These are phyloP conservation scores for Lecanicillium sp. DNA, from an alignment of 2,329 filamentous ascomycete genomes.

Conservation along the genomic window DNA sequence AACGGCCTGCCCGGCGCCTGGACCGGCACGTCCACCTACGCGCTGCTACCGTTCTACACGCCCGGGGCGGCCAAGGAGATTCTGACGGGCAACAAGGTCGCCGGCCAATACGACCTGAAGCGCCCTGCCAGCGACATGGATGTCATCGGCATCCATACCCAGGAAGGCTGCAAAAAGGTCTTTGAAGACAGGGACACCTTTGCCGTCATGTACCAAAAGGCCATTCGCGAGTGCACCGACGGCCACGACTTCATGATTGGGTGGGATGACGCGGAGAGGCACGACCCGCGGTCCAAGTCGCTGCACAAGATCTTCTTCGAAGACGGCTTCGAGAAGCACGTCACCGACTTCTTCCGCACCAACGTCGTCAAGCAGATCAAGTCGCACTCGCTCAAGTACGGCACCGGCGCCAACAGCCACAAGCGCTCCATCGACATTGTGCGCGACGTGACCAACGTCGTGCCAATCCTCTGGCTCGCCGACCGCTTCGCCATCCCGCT, in stretches of 20 bases:
- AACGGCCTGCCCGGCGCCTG: slow-evolving; percentile 7
- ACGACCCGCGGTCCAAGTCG: too few species aligned
- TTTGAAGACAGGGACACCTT: not conserved
- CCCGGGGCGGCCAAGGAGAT: not conserved
- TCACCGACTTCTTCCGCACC: too few species aligned
- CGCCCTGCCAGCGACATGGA: not conserved
- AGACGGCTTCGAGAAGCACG: too few species aligned
- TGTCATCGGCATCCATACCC: not conserved
- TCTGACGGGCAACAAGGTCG: too few species aligned
- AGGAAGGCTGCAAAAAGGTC: not conserved
- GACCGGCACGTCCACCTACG: not conserved
- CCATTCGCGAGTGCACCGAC: not conserved
- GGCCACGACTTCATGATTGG: not conserved
- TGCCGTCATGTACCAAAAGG: not conserved
- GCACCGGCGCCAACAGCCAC: too few species aligned
- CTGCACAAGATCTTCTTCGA: too few species aligned
- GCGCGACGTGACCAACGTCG: slow-evolving; percentile 61
- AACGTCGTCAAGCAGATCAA: too few species aligned
- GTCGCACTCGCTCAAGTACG: too few species aligned
- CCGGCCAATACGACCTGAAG: not conserved
- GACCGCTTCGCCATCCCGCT: slow-evolving; percentile 58
- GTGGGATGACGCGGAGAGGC: too few species aligned
- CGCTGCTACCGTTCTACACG: not conserved
- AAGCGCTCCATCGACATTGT: slow-evolving; percentile 50
- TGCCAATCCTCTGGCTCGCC: slow-evolving; percentile 56